These are phyloP conservation scores for Annulohypoxylon nitens DNA, from an alignment of 495 filamentous ascomycete genomes.

Conservation along the genomic window DNA sequence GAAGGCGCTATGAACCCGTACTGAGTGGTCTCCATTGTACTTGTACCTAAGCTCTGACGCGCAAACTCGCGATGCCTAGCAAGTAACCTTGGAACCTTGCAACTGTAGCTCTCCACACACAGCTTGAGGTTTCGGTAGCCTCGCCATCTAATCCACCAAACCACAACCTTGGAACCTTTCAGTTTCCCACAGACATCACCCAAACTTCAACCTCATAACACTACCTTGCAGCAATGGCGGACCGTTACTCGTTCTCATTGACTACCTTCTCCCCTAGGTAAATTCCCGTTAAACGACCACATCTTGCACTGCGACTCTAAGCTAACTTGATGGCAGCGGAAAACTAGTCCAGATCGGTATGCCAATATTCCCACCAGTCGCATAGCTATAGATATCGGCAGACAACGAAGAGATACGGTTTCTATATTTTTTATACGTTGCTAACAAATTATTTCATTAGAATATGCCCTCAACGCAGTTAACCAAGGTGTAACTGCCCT, in stretches of 20 bases:
- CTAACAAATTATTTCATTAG: constrained; percentile 66
- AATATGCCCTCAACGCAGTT: constrained; percentile 99
- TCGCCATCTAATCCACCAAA: constrained; percentile 37
- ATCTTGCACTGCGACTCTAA: constrained; percentile 31
- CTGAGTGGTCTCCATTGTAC: neutral
- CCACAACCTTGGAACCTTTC: constrained; percentile 14
- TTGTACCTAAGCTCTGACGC: constrained; percentile 44
- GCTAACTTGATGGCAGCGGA: constrained; percentile 75
- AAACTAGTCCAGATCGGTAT: constrained; percentile 90
- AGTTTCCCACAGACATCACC: constrained; percentile 8
- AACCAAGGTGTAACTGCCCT: constrained; percentile 99
- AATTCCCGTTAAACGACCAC: constrained; percentile 48
- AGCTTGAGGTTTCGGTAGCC: constrained; percentile 43
- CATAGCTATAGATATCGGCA: constrained; percentile 3
- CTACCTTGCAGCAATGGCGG: constrained; percentile 77
- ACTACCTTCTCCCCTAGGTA: constrained; percentile 99
- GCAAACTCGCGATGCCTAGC: constrained; percentile 50
- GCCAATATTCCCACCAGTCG: constrained; percentile 41
- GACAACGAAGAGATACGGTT: neutral
- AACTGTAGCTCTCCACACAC: constrained; percentile 45
- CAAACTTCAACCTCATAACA: constrained; percentile 22
- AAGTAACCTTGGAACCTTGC: constrained; percentile 7
- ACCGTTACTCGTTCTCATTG: constrained; percentile 99
- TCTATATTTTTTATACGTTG: constrained; percentile 6
- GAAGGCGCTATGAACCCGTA: neutral